Evolutionary conservation across 352 stramenopile species (phyloP).

Genomic region (Phytophthora sp.): DNA sequence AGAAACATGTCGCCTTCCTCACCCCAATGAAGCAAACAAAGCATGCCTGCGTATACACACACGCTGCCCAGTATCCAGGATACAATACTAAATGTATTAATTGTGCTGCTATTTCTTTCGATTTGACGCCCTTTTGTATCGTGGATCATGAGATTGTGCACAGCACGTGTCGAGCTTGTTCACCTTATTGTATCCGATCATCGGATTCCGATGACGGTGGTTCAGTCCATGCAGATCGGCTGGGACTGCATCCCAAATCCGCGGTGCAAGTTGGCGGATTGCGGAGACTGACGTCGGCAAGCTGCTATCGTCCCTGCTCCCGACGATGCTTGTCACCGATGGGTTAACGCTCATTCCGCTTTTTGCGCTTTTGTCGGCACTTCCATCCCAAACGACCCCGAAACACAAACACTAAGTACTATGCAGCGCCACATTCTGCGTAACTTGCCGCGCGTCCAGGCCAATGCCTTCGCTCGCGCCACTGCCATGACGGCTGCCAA

Average conservation of each 20-base stretch:
- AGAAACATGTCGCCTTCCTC: constrained; percentile 16
- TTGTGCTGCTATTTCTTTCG: constrained; percentile 20
- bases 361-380: constrained; percentile 3
- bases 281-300: background rate
- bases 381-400: constrained; percentile 2
- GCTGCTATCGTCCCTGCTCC: background rate
- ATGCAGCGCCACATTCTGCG: constrained; percentile 55
- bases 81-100: too few relatives aligned
- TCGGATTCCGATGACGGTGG: constrained; percentile 21
- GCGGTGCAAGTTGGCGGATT: constrained; percentile 5
- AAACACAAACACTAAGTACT: too few relatives aligned
- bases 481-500: constrained; percentile 27
- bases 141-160: constrained; percentile 14
- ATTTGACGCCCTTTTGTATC: too few relatives aligned
- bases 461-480: constrained; percentile 13
- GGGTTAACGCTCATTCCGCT: constrained; percentile 63
- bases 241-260: constrained; percentile 18
- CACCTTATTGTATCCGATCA: constrained; percentile 7
- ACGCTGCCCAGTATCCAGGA: too few relatives aligned
- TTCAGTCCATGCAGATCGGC: constrained; percentile 14
- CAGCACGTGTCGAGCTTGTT: constrained; percentile 7
- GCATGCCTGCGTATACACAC: constrained; percentile 1
- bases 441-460: constrained; percentile 33
- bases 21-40: background rate
- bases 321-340: background rate